Evolutionary conservation across 768 basidiomycete species (phyloP).

Genomic region (Trichaptum fuscoviolaceum): DNA sequence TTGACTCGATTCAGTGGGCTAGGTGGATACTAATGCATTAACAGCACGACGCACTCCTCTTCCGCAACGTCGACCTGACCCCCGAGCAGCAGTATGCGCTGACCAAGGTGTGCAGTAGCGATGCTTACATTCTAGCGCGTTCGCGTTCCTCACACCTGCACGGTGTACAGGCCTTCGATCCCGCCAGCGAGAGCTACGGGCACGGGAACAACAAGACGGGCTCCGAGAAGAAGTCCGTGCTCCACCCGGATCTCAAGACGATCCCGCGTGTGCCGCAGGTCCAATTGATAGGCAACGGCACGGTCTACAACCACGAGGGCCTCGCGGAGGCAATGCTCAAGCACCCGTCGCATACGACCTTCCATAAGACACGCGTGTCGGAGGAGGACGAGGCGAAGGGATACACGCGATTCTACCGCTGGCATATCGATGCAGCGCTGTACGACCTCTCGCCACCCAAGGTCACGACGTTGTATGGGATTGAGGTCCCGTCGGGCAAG

Average conservation of each 20-base stretch:
- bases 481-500: constrained; percentile 63
- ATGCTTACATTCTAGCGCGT: not conserved
- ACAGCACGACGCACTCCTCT: constrained; percentile 71
- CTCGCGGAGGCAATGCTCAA: constrained; percentile 73
- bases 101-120: constrained; percentile 54
- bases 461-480: constrained; percentile 81
- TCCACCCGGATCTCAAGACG: constrained; percentile 87
- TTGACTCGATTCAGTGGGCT: not conserved
- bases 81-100: constrained; percentile 83
- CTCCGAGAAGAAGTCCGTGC: constrained; percentile 67
- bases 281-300: constrained; percentile 88
- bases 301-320: constrained; percentile 74
- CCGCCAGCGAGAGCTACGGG: constrained; percentile 58
- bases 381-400: constrained; percentile 71
- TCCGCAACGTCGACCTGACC: constrained; percentile 59
- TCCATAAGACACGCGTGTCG: constrained; percentile 77
- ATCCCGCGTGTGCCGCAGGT: constrained; percentile 87
- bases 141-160: not conserved
- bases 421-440: constrained; percentile 90
- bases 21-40: not conserved
- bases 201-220: constrained; percentile 88
- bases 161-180: constrained; percentile 66
- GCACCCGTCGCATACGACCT: constrained; percentile 81
- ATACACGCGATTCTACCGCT: constrained; percentile 84
- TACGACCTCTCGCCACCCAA: constrained; percentile 74